These are phyloP conservation scores for Neobulgaria alba DNA, from an alignment of 2,329 filamentous ascomycete genomes.

Conservation along the genomic window DNA sequence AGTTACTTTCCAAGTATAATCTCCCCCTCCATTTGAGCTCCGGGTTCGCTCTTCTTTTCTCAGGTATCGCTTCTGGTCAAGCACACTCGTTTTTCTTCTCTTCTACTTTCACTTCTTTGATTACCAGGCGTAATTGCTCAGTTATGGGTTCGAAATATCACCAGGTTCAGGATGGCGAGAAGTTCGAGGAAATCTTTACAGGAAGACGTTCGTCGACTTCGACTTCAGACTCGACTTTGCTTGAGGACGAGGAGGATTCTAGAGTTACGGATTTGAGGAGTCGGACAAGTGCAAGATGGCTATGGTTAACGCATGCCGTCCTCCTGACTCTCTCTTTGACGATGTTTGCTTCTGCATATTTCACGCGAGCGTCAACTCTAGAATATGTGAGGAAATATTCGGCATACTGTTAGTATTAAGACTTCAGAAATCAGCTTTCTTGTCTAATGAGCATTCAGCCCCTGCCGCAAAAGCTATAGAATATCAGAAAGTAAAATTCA, in stretches of 20 bases:
- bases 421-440: no score
- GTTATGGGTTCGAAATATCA: constrained; percentile 24
- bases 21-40: no score
- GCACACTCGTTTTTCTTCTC: constrained; percentile 17
- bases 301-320: constrained; percentile 23
- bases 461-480: constrained; percentile 39
- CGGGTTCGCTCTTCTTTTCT: constrained; percentile 2
- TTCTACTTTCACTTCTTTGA: constrained; percentile 10
- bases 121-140: constrained; percentile 20
- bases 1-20: no score
- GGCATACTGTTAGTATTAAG: constrained; percentile 38
- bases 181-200: constrained; percentile 8
- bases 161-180: constrained; percentile 20
- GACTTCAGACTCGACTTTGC: constrained; percentile 18
- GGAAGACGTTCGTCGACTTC: constrained; percentile 15
- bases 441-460: constrained; percentile 28
- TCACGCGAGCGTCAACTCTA: constrained; percentile 22
- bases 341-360: constrained; percentile 22
- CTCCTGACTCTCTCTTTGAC: constrained; percentile 22
- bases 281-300: constrained; percentile 16
- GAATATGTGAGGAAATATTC: constrained; percentile 33
- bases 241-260: constrained; percentile 21
- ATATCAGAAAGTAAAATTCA: constrained; percentile 43
- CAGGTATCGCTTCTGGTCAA: constrained; percentile 23
- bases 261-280: constrained; percentile 2